Evolutionary conservation across 352 stramenopile species (phyloP).

Genomic region (Phytophthora litchii): DNA sequence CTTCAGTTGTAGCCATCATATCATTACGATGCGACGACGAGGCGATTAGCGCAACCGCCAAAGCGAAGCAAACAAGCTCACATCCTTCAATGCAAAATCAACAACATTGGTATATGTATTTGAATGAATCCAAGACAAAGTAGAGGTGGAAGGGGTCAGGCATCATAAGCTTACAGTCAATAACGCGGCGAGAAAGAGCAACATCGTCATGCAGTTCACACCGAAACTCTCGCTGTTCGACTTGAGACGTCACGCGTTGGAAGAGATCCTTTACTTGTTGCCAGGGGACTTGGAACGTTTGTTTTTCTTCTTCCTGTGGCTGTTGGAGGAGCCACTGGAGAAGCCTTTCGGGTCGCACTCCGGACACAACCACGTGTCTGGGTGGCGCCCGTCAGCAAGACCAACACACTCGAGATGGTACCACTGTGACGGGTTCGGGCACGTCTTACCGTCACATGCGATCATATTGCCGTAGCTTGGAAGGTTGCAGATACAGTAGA

Average conservation of each 20-base stretch:
- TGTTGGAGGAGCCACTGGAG: constrained; percentile 53
- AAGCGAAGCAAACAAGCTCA: too few species aligned
- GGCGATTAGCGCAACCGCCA: constrained; percentile 23
- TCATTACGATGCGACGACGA: constrained; percentile 18
- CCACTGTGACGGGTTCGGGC: constrained; percentile 87
- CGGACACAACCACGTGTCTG: constrained; percentile 87
- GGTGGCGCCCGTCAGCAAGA: constrained; percentile 78
- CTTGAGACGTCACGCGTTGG: constrained; percentile 11
- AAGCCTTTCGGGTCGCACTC: constrained; percentile 87
- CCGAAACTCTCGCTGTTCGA: constrained; percentile 12
- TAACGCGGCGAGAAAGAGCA: constrained; percentile 3
- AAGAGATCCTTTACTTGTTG: constrained; percentile 47
- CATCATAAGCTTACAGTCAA: constrained; percentile 21
- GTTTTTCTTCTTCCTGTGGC: constrained; percentile 89
- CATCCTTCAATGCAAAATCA: neutral
- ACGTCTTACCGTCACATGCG: constrained; percentile 88
- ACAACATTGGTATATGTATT: constrained; percentile 33
- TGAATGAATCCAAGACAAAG: constrained; percentile 29
- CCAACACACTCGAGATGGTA: constrained; percentile 89
- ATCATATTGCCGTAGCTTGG: constrained; percentile 91
- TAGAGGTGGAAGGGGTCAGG: constrained; percentile 5
- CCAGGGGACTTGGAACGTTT: constrained; percentile 84
- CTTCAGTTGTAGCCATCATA: constrained; percentile 26
- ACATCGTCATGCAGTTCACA: constrained; percentile 4
- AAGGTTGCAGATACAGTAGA: constrained; percentile 89